These are phyloP conservation scores for Candida insectorum DNA, from an alignment of 805 yeast genomes.

Conservation along the genomic window DNA sequence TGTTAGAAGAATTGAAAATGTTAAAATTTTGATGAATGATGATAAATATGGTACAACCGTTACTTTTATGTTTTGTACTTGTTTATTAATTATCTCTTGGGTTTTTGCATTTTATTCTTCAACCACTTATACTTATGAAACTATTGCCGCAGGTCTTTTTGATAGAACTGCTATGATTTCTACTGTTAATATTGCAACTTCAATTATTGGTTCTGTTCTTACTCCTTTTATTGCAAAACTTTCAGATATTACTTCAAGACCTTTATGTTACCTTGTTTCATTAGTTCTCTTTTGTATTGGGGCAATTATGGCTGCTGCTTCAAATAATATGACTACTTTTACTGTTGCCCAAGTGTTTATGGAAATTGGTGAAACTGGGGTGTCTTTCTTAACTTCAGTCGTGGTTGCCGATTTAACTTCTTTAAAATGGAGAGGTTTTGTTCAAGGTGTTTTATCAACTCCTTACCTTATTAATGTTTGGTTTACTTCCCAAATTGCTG, in stretches of 20 bases:
- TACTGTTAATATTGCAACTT: conserved; percentile 19
- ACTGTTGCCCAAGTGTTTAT: conserved; percentile 21
- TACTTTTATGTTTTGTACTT: conserved; percentile 9
- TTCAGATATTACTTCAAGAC: conserved; percentile 22
- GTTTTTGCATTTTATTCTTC: conserved; percentile 23
- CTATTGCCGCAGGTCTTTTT: conserved; percentile 26
- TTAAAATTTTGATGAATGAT: conserved; percentile 7
- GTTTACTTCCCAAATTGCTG: conserved; percentile 37
- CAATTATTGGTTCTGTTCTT: conserved; percentile 20
- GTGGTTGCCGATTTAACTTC: conserved; percentile 21
- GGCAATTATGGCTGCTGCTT: conserved; percentile 19
- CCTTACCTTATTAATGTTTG: conserved; percentile 42
- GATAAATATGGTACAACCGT: conserved; percentile 12
- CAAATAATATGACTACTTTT: conserved; percentile 18
- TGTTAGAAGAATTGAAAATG: conserved; percentile 21
- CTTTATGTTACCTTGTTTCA: conserved; percentile 16
- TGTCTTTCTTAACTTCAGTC: conserved; percentile 14
- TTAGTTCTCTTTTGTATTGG: conserved; percentile 19
- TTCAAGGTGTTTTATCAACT: conserved; percentile 18
- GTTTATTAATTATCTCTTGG: conserved; percentile 24
- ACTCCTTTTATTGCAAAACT: conserved; percentile 21
- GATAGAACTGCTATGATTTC: conserved; percentile 19
- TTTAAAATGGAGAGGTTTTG: conserved; percentile 23
- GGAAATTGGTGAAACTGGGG: conserved; percentile 19
- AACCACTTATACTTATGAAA: conserved; percentile 29